A percentile compares a stretch with the other conserved stretches of the same genome.
phyloP scores from a whole-genome alignment of 1,284 basidiomycete genomes.

The Termitomyces sp. region DNA sequence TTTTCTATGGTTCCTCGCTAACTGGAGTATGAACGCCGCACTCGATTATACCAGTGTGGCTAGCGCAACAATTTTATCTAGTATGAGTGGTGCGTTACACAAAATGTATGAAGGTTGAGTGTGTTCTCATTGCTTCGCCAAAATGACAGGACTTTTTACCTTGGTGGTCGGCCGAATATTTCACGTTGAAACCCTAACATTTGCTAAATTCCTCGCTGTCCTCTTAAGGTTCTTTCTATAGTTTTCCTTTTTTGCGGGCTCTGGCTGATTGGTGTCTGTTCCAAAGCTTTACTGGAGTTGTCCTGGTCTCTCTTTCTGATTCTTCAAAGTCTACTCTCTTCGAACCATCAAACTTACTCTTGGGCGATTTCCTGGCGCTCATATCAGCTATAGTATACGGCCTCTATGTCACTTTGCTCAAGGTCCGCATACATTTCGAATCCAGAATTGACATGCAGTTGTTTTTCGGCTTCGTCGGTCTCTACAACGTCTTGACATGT shows the following conservation, averaged over 20 bases:
- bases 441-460: constrained; percentile 89
- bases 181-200: constrained; percentile 75
- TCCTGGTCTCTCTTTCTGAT: constrained; percentile 83
- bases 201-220: constrained; percentile 79
- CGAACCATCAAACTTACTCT: constrained; percentile 27
- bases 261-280: neutral
- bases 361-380: constrained; percentile 80
- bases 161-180: constrained; percentile 82
- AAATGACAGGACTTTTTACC: constrained; percentile 85
- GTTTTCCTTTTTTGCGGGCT: neutral
- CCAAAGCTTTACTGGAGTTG: constrained; percentile 76
- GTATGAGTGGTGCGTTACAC: constrained; percentile 74
- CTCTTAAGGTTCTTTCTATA: constrained; percentile 57
- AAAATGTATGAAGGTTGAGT: neutral
- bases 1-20: constrained; percentile 86
- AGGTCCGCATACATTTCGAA: constrained; percentile 80
- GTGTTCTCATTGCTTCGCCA: neutral
- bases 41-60: constrained; percentile 86
- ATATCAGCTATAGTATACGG: constrained; percentile 86
- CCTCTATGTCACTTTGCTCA: constrained; percentile 88
- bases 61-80: constrained; percentile 84
- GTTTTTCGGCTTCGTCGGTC: constrained; percentile 91
- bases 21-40: constrained; percentile 82
- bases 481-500: constrained; percentile 79
- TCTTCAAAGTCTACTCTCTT: constrained; percentile 31